These are phyloP conservation scores for Sambucus nigra DNA, from an alignment of 129 eudicot genomes.

Conservation along the genomic window DNA sequence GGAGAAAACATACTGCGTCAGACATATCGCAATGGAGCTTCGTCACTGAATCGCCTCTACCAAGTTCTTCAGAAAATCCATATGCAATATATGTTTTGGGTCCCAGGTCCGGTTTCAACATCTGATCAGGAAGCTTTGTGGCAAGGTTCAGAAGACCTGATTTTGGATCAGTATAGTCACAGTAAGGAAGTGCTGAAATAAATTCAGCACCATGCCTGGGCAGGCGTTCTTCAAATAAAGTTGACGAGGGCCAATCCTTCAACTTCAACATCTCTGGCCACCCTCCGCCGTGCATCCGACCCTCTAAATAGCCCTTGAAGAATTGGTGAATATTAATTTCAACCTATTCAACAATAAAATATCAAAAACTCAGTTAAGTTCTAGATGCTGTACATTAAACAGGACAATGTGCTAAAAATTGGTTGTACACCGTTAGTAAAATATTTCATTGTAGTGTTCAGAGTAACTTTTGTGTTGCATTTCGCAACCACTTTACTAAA, in stretches of 20 bases:
- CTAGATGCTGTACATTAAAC: too few species aligned
- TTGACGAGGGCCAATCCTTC: constrained; percentile 9
- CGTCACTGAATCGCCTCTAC: constrained; percentile 16
- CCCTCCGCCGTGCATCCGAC: neutral
- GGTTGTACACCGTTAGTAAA: too few species aligned
- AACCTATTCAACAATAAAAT: too few species aligned
- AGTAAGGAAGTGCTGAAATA: constrained; percentile 6
- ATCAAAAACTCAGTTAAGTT: too few species aligned
- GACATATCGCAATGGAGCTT: constrained; percentile 16
- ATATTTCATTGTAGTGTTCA: too few species aligned
- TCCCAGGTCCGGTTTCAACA: constrained; percentile 9
- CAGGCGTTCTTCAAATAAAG: constrained; percentile 3
- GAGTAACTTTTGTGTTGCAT: too few species aligned
- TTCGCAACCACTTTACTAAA: too few species aligned
- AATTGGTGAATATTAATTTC: constrained; percentile 2
- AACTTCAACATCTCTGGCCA: constrained; percentile 11
- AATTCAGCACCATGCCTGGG: constrained; percentile 10
- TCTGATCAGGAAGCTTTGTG: neutral
- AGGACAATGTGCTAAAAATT: too few species aligned
- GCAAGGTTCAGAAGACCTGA: constrained; percentile 8
- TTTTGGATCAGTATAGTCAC: constrained; percentile 5
- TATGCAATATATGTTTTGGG: constrained; percentile 16
- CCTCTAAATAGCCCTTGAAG: constrained; percentile 9
- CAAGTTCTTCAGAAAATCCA: constrained; percentile 17
- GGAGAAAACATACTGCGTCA: constrained; percentile 9